These are phyloP conservation scores for Hypoxylon rickii DNA, from an alignment of 495 filamentous ascomycete genomes.

Conservation along the genomic window DNA sequence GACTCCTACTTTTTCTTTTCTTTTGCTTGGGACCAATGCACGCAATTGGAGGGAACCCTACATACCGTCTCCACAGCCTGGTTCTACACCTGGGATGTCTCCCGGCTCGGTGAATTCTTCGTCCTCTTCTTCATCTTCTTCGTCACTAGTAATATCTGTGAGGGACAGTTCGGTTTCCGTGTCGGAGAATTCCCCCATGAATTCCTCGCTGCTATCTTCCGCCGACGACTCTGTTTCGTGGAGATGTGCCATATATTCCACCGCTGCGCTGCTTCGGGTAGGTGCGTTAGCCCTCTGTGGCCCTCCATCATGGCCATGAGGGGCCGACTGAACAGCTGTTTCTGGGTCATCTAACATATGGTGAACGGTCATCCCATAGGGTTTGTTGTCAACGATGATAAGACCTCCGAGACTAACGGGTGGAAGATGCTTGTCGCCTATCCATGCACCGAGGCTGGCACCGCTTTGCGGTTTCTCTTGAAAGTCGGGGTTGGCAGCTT, in stretches of 20 bases:
- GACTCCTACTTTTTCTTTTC: constrained; percentile 3
- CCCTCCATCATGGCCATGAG: constrained; percentile 30
- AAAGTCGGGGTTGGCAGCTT: constrained; percentile 63
- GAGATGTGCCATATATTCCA: constrained; percentile 14
- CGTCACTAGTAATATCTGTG: constrained; percentile 52
- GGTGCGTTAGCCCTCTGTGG: constrained; percentile 36
- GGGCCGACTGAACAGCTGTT: constrained; percentile 54
- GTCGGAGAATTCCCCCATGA: constrained; percentile 57
- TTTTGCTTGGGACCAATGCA: background rate
- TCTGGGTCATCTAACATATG: constrained; percentile 90
- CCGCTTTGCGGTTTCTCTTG: constrained; percentile 81
- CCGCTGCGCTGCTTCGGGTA: constrained; percentile 41
- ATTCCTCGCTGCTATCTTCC: constrained; percentile 49
- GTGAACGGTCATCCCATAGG: constrained; percentile 92
- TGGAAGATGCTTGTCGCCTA: constrained; percentile 79
- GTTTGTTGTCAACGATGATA: constrained; percentile 78
- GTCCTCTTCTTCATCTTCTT: constrained; percentile 45
- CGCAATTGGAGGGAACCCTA: constrained; percentile 20
- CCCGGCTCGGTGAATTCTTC: constrained; percentile 63
- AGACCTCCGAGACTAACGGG: constrained; percentile 90
- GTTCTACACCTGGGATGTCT: constrained; percentile 80
- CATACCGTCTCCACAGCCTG: constrained; percentile 68
- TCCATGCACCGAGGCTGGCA: constrained; percentile 90
- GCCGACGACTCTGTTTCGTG: constrained; percentile 40
- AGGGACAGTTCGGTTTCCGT: constrained; percentile 57